A percentile compares a stretch with the other conserved stretches of the same genome.
Evolutionary conservation across 2,329 filamentous ascomycete genomes (phyloP).

Genomic region (Rachicladosporium sp.): DNA sequence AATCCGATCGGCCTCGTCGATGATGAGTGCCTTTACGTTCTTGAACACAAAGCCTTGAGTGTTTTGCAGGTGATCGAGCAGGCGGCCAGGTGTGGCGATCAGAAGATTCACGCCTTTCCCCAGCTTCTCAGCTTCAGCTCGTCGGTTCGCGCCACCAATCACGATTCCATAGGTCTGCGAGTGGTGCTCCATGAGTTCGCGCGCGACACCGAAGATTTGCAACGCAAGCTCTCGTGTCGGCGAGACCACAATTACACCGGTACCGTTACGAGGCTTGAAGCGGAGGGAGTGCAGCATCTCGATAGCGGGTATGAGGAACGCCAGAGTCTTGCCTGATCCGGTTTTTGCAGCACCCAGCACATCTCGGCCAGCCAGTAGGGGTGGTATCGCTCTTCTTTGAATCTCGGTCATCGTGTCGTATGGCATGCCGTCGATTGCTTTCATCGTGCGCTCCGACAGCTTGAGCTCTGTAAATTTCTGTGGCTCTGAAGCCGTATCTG

Average conservation of each 20-base stretch:
- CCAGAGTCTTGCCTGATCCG: conserved; percentile 86
- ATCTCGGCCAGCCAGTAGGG: conserved; percentile 77
- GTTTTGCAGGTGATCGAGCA: conserved; percentile 89
- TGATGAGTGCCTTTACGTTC: conserved; percentile 82
- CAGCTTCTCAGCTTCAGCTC: conserved; percentile 88
- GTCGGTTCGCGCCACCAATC: conserved; percentile 84
- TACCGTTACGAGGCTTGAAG: conserved; percentile 89
- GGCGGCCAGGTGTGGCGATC: conserved; percentile 82
- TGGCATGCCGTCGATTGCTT: conserved; percentile 80
- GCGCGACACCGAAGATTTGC: conserved; percentile 90
- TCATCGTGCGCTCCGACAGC: conserved; percentile 77
- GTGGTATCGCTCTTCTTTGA: conserved; percentile 75
- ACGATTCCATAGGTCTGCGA: conserved; percentile 93
- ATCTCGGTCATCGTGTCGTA: conserved; percentile 96
- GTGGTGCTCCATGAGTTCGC: conserved; percentile 85
- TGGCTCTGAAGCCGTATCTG: conserved; percentile 48
- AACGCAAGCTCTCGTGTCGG: conserved; percentile 88
- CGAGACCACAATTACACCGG: conserved; percentile 82
- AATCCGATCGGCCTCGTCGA: conserved; percentile 94
- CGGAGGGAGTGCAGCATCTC: conserved; percentile 83
- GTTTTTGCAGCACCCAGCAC: conserved; percentile 94
- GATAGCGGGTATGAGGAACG: conserved; percentile 86
- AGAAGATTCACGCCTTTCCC: conserved; percentile 87
- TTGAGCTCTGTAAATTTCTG: conserved; percentile 69
- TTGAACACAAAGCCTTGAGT: conserved; percentile 84